These are phyloP conservation scores for Hemileccinum rubropunctum DNA, from an alignment of 768 basidiomycete genomes.

Conservation along the genomic window DNA sequence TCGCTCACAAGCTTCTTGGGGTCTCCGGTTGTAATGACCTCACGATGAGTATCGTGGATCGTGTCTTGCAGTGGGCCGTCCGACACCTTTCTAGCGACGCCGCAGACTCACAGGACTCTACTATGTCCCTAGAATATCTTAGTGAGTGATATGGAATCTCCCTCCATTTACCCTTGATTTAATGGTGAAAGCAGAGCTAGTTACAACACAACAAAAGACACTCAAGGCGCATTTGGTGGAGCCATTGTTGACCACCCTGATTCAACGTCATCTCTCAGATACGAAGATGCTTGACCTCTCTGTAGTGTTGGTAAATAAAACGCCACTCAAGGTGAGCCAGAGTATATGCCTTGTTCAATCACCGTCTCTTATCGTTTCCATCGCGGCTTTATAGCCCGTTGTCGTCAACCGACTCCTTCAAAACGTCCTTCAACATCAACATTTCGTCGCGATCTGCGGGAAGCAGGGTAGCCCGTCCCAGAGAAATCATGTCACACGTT, in stretches of 20 bases:
- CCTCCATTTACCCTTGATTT: neutral
- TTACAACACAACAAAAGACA: constrained; percentile 10
- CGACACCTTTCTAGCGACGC: constrained; percentile 40
- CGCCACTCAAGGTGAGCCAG: constrained; percentile 60
- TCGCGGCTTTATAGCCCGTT: constrained; percentile 46
- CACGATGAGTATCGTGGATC: constrained; percentile 38
- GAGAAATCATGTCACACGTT: constrained; percentile 48
- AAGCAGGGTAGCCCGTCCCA: constrained; percentile 21
- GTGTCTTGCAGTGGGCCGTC: constrained; percentile 53
- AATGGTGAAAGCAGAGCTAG: constrained; percentile 8
- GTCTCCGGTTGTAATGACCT: constrained; percentile 25
- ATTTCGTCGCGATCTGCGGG: constrained; percentile 51
- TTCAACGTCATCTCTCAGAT: constrained; percentile 58
- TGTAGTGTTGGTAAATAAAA: constrained; percentile 35
- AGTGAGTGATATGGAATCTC: constrained; percentile 29
- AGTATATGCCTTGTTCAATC: neutral
- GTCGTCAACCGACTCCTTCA: constrained; percentile 77
- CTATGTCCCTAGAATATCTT: constrained; percentile 33
- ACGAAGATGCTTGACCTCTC: constrained; percentile 43
- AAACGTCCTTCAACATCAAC: constrained; percentile 65
- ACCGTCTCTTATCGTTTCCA: neutral
- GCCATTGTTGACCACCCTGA: constrained; percentile 59
- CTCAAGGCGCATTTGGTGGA: constrained; percentile 63
- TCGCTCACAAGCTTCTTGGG: constrained; percentile 31
- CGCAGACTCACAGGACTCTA: constrained; percentile 17